Percentiles rank a stretch among this genome's conserved stretches.
These are phyloP conservation scores for Quercus wislizeni DNA, from an alignment of 306 rosid species.

Conservation along the genomic window DNA sequence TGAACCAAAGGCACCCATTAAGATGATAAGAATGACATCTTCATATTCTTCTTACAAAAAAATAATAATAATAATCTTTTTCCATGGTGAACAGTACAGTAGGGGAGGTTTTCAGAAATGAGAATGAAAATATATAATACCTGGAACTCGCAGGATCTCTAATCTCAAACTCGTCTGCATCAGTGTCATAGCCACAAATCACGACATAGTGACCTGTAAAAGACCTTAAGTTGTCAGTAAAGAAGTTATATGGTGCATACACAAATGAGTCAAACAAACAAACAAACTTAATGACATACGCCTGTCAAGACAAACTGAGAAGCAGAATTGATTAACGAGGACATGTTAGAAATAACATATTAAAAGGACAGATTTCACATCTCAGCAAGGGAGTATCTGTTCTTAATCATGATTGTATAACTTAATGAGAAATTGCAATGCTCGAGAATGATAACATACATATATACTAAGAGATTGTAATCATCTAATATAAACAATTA, in stretches of 20 bases:
- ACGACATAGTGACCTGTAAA: constrained; percentile 82
- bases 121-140: constrained; percentile 36
- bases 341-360: background rate
- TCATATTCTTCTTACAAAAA: background rate
- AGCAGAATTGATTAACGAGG: background rate
- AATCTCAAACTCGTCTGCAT: constrained; percentile 89
- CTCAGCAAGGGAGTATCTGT: background rate
- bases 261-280: background rate
- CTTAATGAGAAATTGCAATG: background rate
- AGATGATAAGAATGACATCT: background rate
- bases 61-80: background rate
- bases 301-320: background rate
- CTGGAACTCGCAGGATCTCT: constrained; percentile 92
- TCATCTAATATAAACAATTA: background rate
- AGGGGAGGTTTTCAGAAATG: background rate
- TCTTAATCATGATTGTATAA: background rate
- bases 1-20: background rate
- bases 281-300: too few species aligned
- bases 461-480: background rate
- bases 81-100: background rate
- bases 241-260: background rate
- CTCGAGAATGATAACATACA: background rate
- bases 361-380: background rate
- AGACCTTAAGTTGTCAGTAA: constrained; percentile 18
- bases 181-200: constrained; percentile 88